These are phyloP conservation scores for Colletotrichum falcatum DNA, from an alignment of 2,329 filamentous ascomycete genomes.

Conservation along the genomic window DNA sequence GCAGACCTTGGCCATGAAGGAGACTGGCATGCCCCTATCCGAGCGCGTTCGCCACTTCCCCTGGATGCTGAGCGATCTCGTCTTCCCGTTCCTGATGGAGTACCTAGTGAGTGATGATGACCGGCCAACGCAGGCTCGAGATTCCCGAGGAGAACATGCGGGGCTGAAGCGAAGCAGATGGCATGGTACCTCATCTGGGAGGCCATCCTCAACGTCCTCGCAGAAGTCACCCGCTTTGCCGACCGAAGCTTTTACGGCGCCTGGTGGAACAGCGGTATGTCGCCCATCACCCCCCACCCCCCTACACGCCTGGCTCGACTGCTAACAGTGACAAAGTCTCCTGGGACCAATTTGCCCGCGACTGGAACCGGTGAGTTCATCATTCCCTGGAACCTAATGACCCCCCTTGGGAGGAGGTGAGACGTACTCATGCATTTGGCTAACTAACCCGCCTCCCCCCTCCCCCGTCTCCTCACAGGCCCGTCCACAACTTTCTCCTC, in stretches of 20 bases:
- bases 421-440: neutral
- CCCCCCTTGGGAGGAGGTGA: neutral
- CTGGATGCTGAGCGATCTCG: constrained; percentile 78
- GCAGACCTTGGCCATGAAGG: constrained; percentile 74
- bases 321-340: constrained; percentile 54
- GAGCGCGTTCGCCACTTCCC: constrained; percentile 76
- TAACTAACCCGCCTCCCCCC: neutral
- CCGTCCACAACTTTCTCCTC: constrained; percentile 82
- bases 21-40: constrained; percentile 69
- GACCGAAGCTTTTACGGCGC: constrained; percentile 78
- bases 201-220: constrained; percentile 78
- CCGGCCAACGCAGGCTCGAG: neutral
- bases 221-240: constrained; percentile 81
- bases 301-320: neutral
- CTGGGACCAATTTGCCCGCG: constrained; percentile 82
- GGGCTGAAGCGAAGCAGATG: constrained; percentile 53
- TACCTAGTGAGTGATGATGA: constrained; percentile 63
- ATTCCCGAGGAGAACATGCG: neutral
- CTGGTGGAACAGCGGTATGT: constrained; percentile 71
- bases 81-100: constrained; percentile 84
- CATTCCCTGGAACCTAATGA: neutral
- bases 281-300: neutral
- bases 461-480: constrained; percentile 51
- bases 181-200: constrained; percentile 88
- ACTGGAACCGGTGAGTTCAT: constrained; percentile 74